Evolutionary conservation across 257 asterid genomes (phyloP), one percentile per base, ranked within the genome.

Genomic region (Prunella vulgaris): DNA sequence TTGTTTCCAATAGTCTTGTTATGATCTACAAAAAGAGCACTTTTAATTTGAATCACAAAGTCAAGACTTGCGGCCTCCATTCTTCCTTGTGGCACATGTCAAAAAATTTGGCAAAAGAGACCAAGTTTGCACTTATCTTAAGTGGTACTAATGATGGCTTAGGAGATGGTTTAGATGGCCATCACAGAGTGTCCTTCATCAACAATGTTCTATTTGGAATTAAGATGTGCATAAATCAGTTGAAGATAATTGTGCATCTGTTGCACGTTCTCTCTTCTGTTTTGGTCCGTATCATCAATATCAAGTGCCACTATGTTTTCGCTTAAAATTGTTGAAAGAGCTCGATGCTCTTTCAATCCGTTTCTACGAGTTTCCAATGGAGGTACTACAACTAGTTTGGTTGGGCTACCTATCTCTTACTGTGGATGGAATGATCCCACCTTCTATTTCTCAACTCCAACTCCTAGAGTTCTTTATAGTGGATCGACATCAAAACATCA

Each of bases 21-120:
- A 32, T 61, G 14, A 8, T 65, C 3, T 7, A 33, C 25, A 8
- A 65, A 37, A 1, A 5, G 13, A 38, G 57, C 6, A 57, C 22
- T 14, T n/a, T 1, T 3, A 3, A 33, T 35, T 5, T 5, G n/a
- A 7, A 0, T 25, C 10, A 44, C 13, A 15, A 10, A 10, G 10
- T n/a, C 3, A 64, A 64, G 17, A 27, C 64, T 10, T 73, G 72
- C 4, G 17, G 27, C 2, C 49, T 73, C 21, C 72, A 73, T 73
- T 46, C 60, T 64, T 24, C 58, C 9, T 64, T 35, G 2, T 33
- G 49, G 48, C 28, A 32, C 37, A 14, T 67, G 35, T 51, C 52
- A 5, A 51, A 10, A 4, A n/a, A 17, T n/a, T 5, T n/a, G 5
- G 52, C 63, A 17, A 5, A 3, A 32, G 33, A 20, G 49, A 18